Percentiles rank a stretch among this genome's conserved stretches.
Evolutionary conservation across 2,329 filamentous ascomycete genomes (phyloP).

Genomic region (Didymella lethalis): DNA sequence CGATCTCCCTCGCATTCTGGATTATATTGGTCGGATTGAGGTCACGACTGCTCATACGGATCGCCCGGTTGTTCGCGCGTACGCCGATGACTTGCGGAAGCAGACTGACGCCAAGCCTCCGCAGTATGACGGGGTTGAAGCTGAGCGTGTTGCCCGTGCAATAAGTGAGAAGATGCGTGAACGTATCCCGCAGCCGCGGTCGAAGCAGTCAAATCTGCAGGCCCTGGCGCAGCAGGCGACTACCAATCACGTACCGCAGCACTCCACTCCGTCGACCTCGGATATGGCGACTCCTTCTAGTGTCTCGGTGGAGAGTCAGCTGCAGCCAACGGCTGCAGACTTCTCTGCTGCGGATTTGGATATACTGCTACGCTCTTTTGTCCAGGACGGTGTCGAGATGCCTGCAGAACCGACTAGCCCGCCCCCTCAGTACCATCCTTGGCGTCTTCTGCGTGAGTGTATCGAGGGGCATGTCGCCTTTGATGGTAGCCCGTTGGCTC

Average conservation of each 20-base stretch:
- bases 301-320: background rate
- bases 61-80: background rate
- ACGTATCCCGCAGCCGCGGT: background rate
- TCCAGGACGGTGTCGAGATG: background rate
- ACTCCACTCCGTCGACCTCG: background rate
- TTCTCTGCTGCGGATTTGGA: slow-evolving; percentile 5
- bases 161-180: background rate
- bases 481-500: slow-evolving; percentile 20
- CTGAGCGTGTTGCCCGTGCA: background rate
- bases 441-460: slow-evolving; percentile 20
- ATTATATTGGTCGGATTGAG: slow-evolving; percentile 14
- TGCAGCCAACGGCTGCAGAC: background rate
- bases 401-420: background rate
- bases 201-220: too few species aligned
- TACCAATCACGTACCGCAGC: background rate
- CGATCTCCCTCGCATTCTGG: slow-evolving; percentile 29
- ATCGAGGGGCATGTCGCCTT: slow-evolving; percentile 12
- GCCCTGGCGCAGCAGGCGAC: background rate
- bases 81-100: background rate
- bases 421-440: background rate
- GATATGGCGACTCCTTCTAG: background rate
- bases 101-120: background rate
- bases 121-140: background rate
- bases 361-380: background rate
- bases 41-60: slow-evolving; percentile 5